These are phyloP conservation scores for Cordyceps militaris DNA, from an alignment of 2,329 filamentous ascomycete genomes.

Conservation along the genomic window DNA sequence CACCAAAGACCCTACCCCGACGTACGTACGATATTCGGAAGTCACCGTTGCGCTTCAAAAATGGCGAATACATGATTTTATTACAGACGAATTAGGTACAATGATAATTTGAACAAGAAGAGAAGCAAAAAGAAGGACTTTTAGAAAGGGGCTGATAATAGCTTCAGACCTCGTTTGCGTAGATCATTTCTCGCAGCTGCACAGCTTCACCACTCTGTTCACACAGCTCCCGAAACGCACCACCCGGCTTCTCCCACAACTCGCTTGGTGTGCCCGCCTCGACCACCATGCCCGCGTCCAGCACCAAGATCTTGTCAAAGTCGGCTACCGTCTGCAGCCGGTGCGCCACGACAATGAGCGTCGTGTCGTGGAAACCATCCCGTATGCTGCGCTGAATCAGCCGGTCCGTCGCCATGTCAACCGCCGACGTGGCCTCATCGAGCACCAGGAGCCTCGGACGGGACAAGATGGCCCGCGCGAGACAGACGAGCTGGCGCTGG, in stretches of 20 bases:
- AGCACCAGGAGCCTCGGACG: constrained; percentile 60
- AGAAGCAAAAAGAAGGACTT: too few relatives aligned
- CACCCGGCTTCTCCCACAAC: constrained; percentile 38
- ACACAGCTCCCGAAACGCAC: constrained; percentile 8
- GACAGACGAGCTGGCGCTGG: constrained; percentile 49
- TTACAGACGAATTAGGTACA: too few relatives aligned
- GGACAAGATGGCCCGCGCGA: constrained; percentile 55
- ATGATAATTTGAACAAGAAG: background rate
- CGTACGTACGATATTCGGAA: too few relatives aligned
- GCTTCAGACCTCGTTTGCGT: background rate
- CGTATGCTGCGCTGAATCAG: constrained; percentile 58
- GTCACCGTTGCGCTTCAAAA: too few relatives aligned
- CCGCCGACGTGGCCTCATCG: constrained; percentile 62
- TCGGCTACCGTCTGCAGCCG: constrained; percentile 60
- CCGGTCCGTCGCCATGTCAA: constrained; percentile 60
- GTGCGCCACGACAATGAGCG: constrained; percentile 59
- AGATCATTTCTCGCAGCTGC: background rate
- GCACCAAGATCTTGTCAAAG: constrained; percentile 57
- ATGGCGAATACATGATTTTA: too few relatives aligned
- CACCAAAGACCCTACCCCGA: too few relatives aligned
- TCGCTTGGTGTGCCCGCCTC: constrained; percentile 54
- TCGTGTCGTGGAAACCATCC: constrained; percentile 53
- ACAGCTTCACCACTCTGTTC: background rate
- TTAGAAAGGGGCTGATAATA: too few relatives aligned
- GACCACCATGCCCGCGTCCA: constrained; percentile 48